A percentile compares a stretch with the other conserved stretches of the same genome.
These are phyloP conservation scores for Ogataea naganishii DNA, from an alignment of 805 yeast species.

Conservation along the genomic window DNA sequence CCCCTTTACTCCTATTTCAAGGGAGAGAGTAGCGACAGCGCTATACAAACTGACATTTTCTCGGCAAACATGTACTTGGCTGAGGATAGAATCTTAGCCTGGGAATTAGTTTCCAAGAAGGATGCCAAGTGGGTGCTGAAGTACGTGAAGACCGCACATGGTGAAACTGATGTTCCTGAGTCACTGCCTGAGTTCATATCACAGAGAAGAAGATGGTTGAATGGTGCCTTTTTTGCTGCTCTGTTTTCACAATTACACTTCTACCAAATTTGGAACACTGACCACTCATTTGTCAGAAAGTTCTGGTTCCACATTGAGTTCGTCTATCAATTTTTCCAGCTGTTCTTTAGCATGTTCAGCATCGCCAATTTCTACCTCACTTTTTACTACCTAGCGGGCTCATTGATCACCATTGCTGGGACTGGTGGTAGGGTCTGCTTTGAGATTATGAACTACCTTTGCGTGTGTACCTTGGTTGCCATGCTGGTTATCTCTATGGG, in stretches of 20 bases:
- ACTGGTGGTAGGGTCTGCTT: slow-evolving; percentile 79
- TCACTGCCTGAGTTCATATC: slow-evolving; percentile 87
- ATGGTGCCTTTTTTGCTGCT: slow-evolving; percentile 97
- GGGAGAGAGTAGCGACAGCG: slow-evolving; percentile 53
- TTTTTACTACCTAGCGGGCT: slow-evolving; percentile 87
- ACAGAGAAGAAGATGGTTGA: slow-evolving; percentile 97
- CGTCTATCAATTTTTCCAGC: slow-evolving; percentile 71
- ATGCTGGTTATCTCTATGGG: slow-evolving; percentile 93
- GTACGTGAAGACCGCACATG: slow-evolving; percentile 87
- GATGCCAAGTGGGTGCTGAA: slow-evolving; percentile 82
- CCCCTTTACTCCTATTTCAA: slow-evolving; percentile 84
- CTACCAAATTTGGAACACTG: slow-evolving; percentile 80
- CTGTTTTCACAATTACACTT: slow-evolving; percentile 81
- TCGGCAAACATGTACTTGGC: slow-evolving; percentile 97
- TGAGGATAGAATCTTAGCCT: slow-evolving; percentile 91
- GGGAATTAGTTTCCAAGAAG: slow-evolving; percentile 88
- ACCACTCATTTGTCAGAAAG: slow-evolving; percentile 76
- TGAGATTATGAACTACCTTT: slow-evolving; percentile 76
- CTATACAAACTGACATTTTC: slow-evolving; percentile 53
- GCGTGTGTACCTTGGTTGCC: slow-evolving; percentile 76
- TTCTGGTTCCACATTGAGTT: slow-evolving; percentile 80
- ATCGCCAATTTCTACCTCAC: slow-evolving; percentile 87
- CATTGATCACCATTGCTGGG: slow-evolving; percentile 54
- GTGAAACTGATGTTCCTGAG: slow-evolving; percentile 97
- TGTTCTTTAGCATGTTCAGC: slow-evolving; percentile 86